A percentile compares a stretch with the other conserved stretches of the same genome.
Conservation (phyloP, 306 rosid genomes). For the Astragalus membranaceus region DNA sequence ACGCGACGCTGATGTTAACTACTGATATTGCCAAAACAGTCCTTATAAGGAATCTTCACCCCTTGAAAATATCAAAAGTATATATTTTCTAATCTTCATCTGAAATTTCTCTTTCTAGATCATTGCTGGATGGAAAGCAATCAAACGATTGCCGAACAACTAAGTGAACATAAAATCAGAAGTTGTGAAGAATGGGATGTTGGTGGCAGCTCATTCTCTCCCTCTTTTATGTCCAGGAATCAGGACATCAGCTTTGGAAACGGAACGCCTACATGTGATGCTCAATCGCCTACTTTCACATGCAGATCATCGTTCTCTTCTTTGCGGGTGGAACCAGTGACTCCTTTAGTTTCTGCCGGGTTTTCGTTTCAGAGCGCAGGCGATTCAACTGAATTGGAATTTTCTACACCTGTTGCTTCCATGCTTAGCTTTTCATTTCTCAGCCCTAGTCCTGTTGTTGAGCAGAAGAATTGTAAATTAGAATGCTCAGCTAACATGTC, state of each 20-base stretch:
- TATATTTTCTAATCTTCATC: too few relatives aligned
- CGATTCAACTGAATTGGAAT: conserved; percentile 37
- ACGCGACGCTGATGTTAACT: too few relatives aligned
- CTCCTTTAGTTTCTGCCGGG: conserved; percentile 53
- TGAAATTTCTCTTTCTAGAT: too few relatives aligned
- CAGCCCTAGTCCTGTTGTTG: conserved; percentile 41
- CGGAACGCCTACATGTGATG: conserved; percentile 50
- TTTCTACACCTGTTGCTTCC: conserved; percentile 49
- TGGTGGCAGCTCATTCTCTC: conserved; percentile 48
- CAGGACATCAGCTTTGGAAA: conserved; percentile 73
- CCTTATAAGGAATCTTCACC: too few relatives aligned
- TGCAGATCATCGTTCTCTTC: conserved; percentile 82
- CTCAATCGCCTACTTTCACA: conserved; percentile 60
- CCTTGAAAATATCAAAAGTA: too few relatives aligned
- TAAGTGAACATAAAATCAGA: conserved; percentile 22
- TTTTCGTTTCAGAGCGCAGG: conserved; percentile 50
- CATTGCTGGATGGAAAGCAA: conserved; percentile 66
- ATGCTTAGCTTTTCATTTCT: conserved; percentile 83
- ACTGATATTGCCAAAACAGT: too few relatives aligned
- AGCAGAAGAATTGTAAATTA: conserved; percentile 40
- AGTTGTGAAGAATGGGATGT: conserved; percentile 35
- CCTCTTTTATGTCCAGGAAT: conserved; percentile 64
- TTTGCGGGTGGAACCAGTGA: conserved; percentile 40
- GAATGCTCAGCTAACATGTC: conserved; percentile 39
- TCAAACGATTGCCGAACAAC: conserved; percentile 31